phyloP scores from a whole-genome alignment of 345 rosid genomes.

The Aegle marmelos region DNA sequence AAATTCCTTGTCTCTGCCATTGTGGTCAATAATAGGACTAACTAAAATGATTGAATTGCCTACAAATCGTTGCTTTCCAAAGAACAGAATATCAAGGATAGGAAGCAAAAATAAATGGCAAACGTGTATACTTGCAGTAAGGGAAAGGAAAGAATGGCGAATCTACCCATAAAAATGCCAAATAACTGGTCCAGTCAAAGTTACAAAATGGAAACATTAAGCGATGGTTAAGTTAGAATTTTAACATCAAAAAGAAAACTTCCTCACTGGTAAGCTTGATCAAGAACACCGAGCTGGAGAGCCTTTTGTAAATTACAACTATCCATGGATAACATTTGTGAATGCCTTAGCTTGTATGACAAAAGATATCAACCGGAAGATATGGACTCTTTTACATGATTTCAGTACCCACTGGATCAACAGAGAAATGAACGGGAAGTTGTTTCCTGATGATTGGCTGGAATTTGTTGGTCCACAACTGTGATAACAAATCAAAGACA shows the following conservation, averaged over 20 bases:
- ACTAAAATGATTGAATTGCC: neutral
- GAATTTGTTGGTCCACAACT: slow-evolving; percentile 74
- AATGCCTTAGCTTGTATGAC: slow-evolving; percentile 14
- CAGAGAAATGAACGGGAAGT: slow-evolving; percentile 53
- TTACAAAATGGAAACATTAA: neutral
- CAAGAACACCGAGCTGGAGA: neutral
- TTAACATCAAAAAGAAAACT: neutral
- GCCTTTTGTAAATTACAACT: neutral
- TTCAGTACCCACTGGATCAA: slow-evolving; percentile 83
- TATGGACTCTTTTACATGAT: slow-evolving; percentile 52
- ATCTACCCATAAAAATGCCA: neutral
- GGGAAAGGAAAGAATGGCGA: neutral
- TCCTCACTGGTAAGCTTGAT: neutral
- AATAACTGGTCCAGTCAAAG: neutral
- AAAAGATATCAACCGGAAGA: slow-evolving; percentile 5
- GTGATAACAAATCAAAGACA: slow-evolving; percentile 27
- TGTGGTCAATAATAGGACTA: neutral
- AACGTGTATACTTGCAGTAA: neutral
- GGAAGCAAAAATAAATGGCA: neutral
- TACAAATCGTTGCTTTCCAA: neutral
- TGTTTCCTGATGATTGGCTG: slow-evolving; percentile 43
- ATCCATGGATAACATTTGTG: neutral
- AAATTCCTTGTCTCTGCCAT: too few species aligned
- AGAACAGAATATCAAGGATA: neutral
- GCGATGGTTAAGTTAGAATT: neutral